Evolutionary conservation across 2,329 filamentous ascomycete genomes (phyloP).

Genomic region (Magnaporthiopsis incrustans): DNA sequence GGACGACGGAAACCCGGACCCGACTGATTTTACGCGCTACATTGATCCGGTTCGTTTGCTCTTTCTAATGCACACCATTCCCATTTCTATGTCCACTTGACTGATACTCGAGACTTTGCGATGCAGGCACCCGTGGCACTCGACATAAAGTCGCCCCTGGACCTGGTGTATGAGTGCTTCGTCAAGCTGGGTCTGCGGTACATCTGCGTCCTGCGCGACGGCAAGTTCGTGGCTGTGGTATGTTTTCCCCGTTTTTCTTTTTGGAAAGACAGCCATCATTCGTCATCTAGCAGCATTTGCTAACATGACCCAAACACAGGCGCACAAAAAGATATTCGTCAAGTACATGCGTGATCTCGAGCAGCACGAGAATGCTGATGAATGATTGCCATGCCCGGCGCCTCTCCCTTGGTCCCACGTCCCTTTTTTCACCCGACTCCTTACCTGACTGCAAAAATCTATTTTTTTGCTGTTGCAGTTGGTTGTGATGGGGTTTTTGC

Average conservation of each 20-base stretch:
- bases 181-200: slow-evolving; percentile 88
- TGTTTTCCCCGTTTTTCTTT: no score
- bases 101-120: not conserved
- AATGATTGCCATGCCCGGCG: not conserved
- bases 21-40: slow-evolving; percentile 80
- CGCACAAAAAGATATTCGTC: slow-evolving; percentile 95
- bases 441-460: no score
- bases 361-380: slow-evolving; percentile 16
- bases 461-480: no score
- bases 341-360: slow-evolving; percentile 85
- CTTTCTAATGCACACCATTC: no score
- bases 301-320: slow-evolving; percentile 32
- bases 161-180: slow-evolving; percentile 94
- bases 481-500: no score
- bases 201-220: slow-evolving; percentile 80
- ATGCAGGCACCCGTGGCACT: slow-evolving; percentile 70
- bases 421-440: not conserved
- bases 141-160: slow-evolving; percentile 84
- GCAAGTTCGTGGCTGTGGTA: slow-evolving; percentile 82
- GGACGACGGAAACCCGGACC: slow-evolving; percentile 50
- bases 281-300: slow-evolving; percentile 9
- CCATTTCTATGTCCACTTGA: not conserved
- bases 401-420: no score
- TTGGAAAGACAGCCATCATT: no score
- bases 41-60: slow-evolving; percentile 67